Evolutionary conservation across 1,284 basidiomycete species (phyloP), one percentile per base, ranked within the genome.

Genomic region (Flammula alnicola): DNA sequence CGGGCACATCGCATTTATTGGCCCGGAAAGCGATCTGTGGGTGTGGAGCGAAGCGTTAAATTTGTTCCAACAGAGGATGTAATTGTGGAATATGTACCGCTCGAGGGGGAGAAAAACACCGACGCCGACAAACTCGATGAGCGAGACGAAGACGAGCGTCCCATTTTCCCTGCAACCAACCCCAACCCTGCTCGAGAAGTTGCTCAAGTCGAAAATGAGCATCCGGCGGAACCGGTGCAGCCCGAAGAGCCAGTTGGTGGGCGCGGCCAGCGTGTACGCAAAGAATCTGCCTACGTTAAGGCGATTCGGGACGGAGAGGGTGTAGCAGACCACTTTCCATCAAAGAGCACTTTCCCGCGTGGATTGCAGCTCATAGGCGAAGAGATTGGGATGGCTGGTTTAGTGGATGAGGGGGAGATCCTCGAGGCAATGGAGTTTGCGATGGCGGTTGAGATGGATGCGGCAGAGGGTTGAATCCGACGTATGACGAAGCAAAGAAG

Each of bases 11-110:
- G n/a, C n/a, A n/a, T n/a, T n/a, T 67, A 64, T 23, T 63, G 59
- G 57, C 58, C 53, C 5, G 44, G 47, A 12, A 52, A 46, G 17
- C 48, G 53, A 3, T 49, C 32, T 3, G 52, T 65, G 0, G 47
- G 49, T 2, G 55, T 65, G 5, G 60, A 68, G 43, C 36, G 54
- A n/a, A 59, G 58, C 39, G 51, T 66, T 38, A 54, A 48, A n/a
- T 64, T 61, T 42, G 46, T 57, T 4, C 14, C 46, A 14, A 47
- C 43, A 25, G 39, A 54, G 16, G 41, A 37, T 46, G 42, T 44
- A 12, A 43, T 52, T 11, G 45, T 14, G 26, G 39, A 39, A 32
- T 44, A 38, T 41, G 44, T 31, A 38, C 56, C 22, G 51, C 44
- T 61, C 47, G 58, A 63, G 57, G 61, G 61, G 58, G 52, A 52